Percentiles rank a stretch among this genome's conserved stretches.
Evolutionary conservation across 129 eudicot genomes (phyloP).

Genomic region (carrot (Daucus carota)): DH1_v3.0 NC_030381.2:50656501-50657000

Average conservation of each 20-base stretch:
- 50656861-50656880: background rate
- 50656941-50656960: slow-evolving; percentile 14
- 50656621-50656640: background rate
- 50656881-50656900: background rate
- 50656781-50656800: background rate
- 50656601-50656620: no score
- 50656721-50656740: background rate
- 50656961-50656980: slow-evolving; percentile 2
- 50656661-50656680: background rate
- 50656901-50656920: background rate
- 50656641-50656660: background rate
- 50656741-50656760: background rate
- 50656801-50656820: background rate
- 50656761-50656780: background rate
- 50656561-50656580: background rate
- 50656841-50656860: background rate
- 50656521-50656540: no score
- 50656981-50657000: background rate
- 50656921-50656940: slow-evolving; percentile 5
- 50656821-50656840: background rate
- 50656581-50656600: no score
- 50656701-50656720: background rate
- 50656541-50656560: background rate
- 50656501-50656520: no score
- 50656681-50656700: background rate